Evolutionary conservation across 805 yeast species (phyloP).

Genomic region (Candida railenensis): DNA sequence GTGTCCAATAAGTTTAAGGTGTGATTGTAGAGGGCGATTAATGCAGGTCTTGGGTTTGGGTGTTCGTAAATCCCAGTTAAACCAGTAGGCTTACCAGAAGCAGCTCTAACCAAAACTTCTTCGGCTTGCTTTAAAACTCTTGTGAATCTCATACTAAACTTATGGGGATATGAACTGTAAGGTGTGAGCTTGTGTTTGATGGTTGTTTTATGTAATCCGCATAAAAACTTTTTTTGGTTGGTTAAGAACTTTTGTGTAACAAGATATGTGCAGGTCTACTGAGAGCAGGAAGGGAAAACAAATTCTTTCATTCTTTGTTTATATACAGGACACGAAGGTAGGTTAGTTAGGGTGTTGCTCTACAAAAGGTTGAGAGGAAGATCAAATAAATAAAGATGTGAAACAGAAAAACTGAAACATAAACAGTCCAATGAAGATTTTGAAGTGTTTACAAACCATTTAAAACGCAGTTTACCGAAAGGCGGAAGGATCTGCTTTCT

Average conservation of each 20-base stretch:
- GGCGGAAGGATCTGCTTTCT: too few species aligned
- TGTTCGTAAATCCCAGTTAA: conserved; percentile 75
- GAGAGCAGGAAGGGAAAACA: too few species aligned
- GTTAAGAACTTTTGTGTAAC: background rate
- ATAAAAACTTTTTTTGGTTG: conserved; percentile 29
- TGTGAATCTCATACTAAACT: conserved; percentile 39
- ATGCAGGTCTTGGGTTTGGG: conserved; percentile 81
- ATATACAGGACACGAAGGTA: too few species aligned
- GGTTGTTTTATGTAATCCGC: conserved; percentile 24
- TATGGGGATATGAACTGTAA: too few species aligned
- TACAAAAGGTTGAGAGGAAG: too few species aligned
- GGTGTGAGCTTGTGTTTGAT: background rate
- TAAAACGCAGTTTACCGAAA: too few species aligned
- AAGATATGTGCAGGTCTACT: background rate
- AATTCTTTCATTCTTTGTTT: too few species aligned
- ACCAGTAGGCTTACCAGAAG: conserved; percentile 75
- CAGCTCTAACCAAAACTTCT: conserved; percentile 57
- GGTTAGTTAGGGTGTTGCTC: too few species aligned
- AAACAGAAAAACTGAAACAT: too few species aligned
- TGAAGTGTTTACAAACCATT: too few species aligned
- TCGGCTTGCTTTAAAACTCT: conserved; percentile 43
- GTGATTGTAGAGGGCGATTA: conserved; percentile 65
- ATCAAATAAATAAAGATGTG: too few species aligned
- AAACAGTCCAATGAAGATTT: too few species aligned
- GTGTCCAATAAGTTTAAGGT: conserved; percentile 59